Conservation (phyloP, 169 alveolate species). For the Plasmodium cynomolgi region DNA sequence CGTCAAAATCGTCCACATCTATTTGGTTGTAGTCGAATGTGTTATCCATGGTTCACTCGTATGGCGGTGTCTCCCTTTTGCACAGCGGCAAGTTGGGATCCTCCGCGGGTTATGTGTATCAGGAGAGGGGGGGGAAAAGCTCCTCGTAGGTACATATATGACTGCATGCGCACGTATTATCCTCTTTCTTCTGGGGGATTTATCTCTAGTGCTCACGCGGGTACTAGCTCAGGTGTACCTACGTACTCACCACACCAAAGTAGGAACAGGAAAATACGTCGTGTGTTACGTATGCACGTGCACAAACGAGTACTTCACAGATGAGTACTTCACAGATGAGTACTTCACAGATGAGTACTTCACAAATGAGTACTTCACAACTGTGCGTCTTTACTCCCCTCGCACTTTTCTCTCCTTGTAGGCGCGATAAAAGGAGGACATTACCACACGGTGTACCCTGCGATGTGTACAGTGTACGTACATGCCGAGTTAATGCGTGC, state of each 20-base stretch:
- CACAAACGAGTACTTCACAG: not conserved
- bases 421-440: not conserved
- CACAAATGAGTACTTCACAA: not conserved
- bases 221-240: not conserved
- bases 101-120: not conserved
- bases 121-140: not conserved
- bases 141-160: not conserved
- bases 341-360: not conserved
- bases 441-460: not conserved
- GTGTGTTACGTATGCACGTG: not conserved
- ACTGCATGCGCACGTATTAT: not conserved
- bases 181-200: not conserved
- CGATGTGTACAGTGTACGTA: not conserved
- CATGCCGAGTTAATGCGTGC: too few species aligned
- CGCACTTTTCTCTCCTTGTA: not conserved
- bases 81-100: not conserved
- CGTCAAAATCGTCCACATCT: conserved; percentile 39
- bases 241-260: not conserved
- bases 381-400: not conserved
- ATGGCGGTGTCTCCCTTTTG: not conserved
- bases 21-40: conserved; percentile 33
- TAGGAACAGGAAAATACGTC: not conserved
- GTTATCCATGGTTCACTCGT: conserved; percentile 7
- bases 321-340: not conserved
- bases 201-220: not conserved